Evolutionary conservation across 2,329 filamentous ascomycete species (phyloP).

Genomic region (Ambrosiella beaveri): DNA sequence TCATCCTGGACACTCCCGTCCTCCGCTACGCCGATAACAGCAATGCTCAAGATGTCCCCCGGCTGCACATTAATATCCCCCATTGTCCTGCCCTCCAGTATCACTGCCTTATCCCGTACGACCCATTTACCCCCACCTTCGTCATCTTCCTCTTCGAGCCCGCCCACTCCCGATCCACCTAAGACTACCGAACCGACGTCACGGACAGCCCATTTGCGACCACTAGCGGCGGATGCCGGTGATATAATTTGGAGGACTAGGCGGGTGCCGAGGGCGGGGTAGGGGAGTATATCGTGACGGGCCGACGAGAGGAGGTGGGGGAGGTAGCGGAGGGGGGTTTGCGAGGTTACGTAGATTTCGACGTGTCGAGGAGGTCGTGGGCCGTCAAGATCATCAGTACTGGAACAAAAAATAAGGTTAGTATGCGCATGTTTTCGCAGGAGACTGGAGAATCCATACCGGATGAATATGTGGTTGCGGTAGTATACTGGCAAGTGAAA

Average conservation of each 20-base stretch:
- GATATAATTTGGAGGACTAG: constrained; percentile 79
- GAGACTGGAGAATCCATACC: constrained; percentile 23
- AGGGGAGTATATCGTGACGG: constrained; percentile 48
- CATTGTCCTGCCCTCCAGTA: constrained; percentile 55
- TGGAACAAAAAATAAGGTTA: constrained; percentile 19
- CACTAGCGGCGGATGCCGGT: constrained; percentile 42
- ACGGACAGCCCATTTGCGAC: constrained; percentile 41
- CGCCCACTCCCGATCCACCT: constrained; percentile 36
- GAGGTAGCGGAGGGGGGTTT: constrained; percentile 66
- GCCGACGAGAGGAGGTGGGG: constrained; percentile 56
- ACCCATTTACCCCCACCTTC: constrained; percentile 26
- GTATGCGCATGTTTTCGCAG: not conserved
- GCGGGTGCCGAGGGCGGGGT: constrained; percentile 61
- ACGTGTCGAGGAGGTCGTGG: constrained; percentile 46
- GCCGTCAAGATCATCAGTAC: constrained; percentile 52
- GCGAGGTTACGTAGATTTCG: constrained; percentile 72
- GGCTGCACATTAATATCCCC: constrained; percentile 66
- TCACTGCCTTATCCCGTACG: constrained; percentile 22
- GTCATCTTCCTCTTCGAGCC: constrained; percentile 13
- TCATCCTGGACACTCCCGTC: constrained; percentile 58
- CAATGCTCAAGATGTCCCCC: constrained; percentile 75
- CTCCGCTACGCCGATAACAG: constrained; percentile 55
- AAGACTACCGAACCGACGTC: constrained; percentile 73
- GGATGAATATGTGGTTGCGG: constrained; percentile 54
- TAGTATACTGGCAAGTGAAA: constrained; percentile 82